These are phyloP conservation scores for Schizothecium vesticola DNA, from an alignment of 495 filamentous ascomycete genomes.

Conservation along the genomic window DNA sequence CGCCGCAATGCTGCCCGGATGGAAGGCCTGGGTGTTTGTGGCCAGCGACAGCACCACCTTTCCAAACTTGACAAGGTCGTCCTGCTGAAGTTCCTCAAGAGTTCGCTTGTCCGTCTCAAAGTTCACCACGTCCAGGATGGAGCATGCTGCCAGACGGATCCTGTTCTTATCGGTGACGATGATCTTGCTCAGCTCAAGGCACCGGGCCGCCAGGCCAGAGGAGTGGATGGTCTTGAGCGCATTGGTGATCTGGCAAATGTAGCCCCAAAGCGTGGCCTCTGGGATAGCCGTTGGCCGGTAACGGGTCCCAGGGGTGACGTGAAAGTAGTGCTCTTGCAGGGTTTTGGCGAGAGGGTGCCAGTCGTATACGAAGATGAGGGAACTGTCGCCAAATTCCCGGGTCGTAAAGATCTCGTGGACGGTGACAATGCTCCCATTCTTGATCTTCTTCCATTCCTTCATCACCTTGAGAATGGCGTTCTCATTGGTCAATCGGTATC, in stretches of 20 bases:
- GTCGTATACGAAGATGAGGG: conserved; percentile 87
- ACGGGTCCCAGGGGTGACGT: conserved; percentile 44
- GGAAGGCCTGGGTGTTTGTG: conserved; percentile 51
- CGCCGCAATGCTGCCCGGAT: conserved; percentile 50
- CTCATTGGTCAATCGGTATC: conserved; percentile 72
- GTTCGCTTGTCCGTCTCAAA: conserved; percentile 57
- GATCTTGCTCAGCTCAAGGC: conserved; percentile 79
- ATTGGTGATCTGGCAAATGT: conserved; percentile 86
- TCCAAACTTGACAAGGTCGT: conserved; percentile 84
- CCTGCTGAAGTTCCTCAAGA: conserved; percentile 71
- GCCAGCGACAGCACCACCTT: conserved; percentile 75
- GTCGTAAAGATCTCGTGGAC: conserved; percentile 93
- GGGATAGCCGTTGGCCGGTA: conserved; percentile 49
- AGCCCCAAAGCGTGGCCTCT: conserved; percentile 83
- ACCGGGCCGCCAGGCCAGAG: conserved; percentile 71
- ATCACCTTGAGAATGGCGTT: conserved; percentile 78
- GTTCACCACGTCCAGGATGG: conserved; percentile 79
- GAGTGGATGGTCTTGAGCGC: conserved; percentile 82
- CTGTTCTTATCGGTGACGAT: conserved; percentile 77
- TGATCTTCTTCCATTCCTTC: conserved; percentile 79
- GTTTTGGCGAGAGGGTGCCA: conserved; percentile 91
- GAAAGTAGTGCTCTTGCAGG: conserved; percentile 76
- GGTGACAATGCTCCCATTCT: conserved; percentile 75
- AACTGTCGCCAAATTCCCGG: conserved; percentile 86
- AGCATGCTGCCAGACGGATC: conserved; percentile 82